Evolutionary conservation across 225 moss, liverwort and hornwort species (phyloP), one percentile per base, ranked within the genome.

Genomic region (Bryoerythrophyllum caledonicum): DNA sequence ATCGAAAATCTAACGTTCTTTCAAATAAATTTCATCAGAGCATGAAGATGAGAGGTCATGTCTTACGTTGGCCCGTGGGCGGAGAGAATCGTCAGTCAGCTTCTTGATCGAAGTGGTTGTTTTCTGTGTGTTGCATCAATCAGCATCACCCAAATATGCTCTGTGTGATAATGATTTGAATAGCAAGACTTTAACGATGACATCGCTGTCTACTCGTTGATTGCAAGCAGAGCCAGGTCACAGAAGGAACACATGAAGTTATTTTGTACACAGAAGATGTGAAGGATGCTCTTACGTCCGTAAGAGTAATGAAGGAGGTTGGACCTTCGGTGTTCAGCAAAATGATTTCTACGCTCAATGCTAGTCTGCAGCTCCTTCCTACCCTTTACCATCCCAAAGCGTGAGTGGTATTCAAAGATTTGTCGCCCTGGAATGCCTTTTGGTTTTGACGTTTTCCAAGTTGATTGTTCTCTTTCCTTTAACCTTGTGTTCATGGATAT

Each of bases 231-330:
- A 65, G 71, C 73, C 91, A 88, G 82, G 85, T 99, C 72, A 74
- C 82, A 28, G 92, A 91, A 79, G 90, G 53, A 77, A 78, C 88
- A 65, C 78, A 82, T 61, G 93, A 94, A 74, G 82, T 89, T 60
- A 79, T 89, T 62, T 68, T 85, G 74, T 90, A 73, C 41, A 87
- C 97, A 2, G 88, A 94, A 79, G 91, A 99, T 85, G 91, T 91
- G 65, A 94, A 80, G 71, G 97, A 99, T 78, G 91, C 97, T 57
- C 86, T 94, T 44, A 82, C 83, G 38, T 83, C 97, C 43, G 91
- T 99, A 19, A 94, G 70, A 81, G 70, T 83, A 48, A 94, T 99
- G 94, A 99, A 86, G 80, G 94, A 94, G 73, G 79, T 91, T 74
- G 97, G 97, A 40, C 88, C 89, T 60, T 72, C 91, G 63, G 94